A percentile compares a stretch with the other conserved stretches of the same genome.
These are phyloP conservation scores for Gonapodya sp. DNA, from an alignment of 192 early-diverging fungal species.

Conservation along the genomic window DNA sequence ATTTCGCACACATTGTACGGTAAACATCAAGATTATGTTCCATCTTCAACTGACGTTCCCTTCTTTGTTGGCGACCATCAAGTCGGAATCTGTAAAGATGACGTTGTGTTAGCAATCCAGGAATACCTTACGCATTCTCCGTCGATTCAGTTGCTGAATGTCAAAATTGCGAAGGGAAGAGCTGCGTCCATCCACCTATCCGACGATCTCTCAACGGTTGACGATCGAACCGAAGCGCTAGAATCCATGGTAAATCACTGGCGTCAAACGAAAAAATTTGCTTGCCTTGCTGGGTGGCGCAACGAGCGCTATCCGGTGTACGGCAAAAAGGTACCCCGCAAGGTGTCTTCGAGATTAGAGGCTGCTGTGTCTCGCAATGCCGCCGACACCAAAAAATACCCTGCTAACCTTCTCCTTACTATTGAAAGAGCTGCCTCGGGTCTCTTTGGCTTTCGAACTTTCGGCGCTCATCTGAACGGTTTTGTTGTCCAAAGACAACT, in stretches of 20 bases:
- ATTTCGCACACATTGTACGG: too few relatives aligned
- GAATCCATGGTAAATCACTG: constrained; percentile 16
- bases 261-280: constrained; percentile 14
- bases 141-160: not conserved
- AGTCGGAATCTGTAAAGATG: not conserved
- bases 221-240: constrained; percentile 12
- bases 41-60: not conserved
- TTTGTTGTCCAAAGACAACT: constrained; percentile 32
- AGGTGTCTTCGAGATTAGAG: too few relatives aligned
- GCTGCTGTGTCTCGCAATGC: not conserved
- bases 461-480: constrained; percentile 86
- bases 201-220: not conserved
- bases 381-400: not conserved
- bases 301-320: constrained; percentile 77
- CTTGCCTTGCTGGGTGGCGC: constrained; percentile 60
- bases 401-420: constrained; percentile 34
- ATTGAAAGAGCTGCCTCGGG: constrained; percentile 73
- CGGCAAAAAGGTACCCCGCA: too few relatives aligned
- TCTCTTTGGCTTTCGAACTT: constrained; percentile 74
- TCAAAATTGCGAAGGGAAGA: not conserved
- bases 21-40: not conserved
- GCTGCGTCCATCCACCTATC: not conserved
- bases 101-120: not conserved
- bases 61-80: not conserved
- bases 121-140: not conserved